Conservation (phyloP, 345 rosid genomes). For the Turritis glabra region DNA sequence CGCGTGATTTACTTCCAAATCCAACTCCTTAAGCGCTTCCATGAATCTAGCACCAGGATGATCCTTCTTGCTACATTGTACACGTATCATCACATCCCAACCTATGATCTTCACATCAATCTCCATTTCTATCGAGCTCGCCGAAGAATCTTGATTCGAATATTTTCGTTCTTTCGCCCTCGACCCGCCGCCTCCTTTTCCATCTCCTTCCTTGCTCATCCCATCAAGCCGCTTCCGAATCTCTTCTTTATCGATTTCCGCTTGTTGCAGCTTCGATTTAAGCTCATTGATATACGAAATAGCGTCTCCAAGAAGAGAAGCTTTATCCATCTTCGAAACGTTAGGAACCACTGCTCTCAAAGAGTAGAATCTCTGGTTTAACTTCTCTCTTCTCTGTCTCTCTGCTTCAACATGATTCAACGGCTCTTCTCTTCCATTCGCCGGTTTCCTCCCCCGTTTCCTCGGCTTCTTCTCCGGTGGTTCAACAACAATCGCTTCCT, state of each 20-base stretch:
- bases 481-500: constrained; percentile 67
- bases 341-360: constrained; percentile 96
- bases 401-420: constrained; percentile 99
- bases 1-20: constrained; percentile 94
- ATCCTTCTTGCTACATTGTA: constrained; percentile 78
- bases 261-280: constrained; percentile 60
- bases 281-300: constrained; percentile 93
- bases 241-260: constrained; percentile 67
- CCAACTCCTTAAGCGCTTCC: constrained; percentile 84
- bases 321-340: constrained; percentile 99
- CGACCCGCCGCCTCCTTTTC: background rate
- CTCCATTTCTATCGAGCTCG: constrained; percentile 60
- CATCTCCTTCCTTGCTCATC: constrained; percentile 49
- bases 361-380: constrained; percentile 91
- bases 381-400: constrained; percentile 98
- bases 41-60: constrained; percentile 96
- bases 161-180: constrained; percentile 22
- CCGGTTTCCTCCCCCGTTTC: constrained; percentile 95
- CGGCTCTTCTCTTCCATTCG: constrained; percentile 98
- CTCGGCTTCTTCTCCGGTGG: constrained; percentile 94
- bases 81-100: constrained; percentile 89
- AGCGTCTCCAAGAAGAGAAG: constrained; percentile 92
- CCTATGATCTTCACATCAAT: constrained; percentile 96
- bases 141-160: constrained; percentile 29
- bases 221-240: constrained; percentile 67